A percentile compares a stretch with the other conserved stretches of the same genome.
phyloP scores from a whole-genome alignment of 352 stramenopile genomes.

The Globisporangium solare region DNA sequence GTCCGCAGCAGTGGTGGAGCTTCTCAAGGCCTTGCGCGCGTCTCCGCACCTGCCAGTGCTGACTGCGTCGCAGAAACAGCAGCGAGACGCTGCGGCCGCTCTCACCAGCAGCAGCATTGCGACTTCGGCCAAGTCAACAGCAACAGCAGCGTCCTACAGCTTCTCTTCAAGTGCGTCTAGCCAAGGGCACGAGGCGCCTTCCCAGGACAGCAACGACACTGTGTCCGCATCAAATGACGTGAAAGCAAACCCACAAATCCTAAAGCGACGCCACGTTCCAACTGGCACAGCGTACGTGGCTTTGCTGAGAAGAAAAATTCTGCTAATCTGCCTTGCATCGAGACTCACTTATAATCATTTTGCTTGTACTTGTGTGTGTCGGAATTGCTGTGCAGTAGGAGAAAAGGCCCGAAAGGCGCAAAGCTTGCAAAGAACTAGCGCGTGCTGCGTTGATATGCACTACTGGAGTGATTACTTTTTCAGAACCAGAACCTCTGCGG shows the following conservation, averaged over 20 bases:
- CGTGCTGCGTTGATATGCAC: too few species aligned
- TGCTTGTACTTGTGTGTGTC: slow-evolving; percentile 1
- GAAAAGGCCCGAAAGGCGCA: slow-evolving; percentile 43
- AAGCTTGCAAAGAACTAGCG: slow-evolving; percentile 46
- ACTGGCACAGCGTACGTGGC: slow-evolving; percentile 43
- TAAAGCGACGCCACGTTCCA: slow-evolving; percentile 44
- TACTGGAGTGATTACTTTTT: slow-evolving; percentile 15
- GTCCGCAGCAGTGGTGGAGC: slow-evolving; percentile 24
- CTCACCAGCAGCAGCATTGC: too few species aligned
- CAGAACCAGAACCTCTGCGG: slow-evolving; percentile 37
- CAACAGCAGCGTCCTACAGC: too few species aligned
- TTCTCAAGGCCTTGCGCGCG: slow-evolving; percentile 37
- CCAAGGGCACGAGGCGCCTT: neutral
- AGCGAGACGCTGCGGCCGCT: neutral
- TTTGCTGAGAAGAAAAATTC: too few species aligned
- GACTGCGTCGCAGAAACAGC: slow-evolving; percentile 22
- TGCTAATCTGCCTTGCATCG: neutral
- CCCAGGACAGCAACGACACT: neutral
- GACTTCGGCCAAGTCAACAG: too few species aligned
- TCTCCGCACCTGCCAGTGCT: slow-evolving; percentile 27
- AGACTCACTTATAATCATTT: neutral
- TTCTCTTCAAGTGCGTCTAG: neutral
- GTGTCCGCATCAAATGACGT: too few species aligned
- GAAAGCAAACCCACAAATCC: slow-evolving; percentile 9
- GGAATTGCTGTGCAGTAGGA: slow-evolving; percentile 19